phyloP scores from a whole-genome alignment of 768 basidiomycete genomes.

The Pulveroboletus sp. region DNA sequence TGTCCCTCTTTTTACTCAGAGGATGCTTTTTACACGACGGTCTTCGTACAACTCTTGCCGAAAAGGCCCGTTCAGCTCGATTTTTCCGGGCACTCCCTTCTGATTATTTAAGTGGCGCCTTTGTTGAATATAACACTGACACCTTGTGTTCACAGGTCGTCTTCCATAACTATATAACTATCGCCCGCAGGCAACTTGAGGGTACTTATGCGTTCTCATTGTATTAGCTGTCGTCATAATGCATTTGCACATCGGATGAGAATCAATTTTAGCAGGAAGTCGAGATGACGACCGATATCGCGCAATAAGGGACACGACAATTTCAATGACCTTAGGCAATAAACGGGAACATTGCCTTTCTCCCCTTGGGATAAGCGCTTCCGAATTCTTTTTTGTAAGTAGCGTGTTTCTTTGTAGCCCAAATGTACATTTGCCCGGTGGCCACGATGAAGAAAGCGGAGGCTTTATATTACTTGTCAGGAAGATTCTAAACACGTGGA shows the following conservation, averaged over 20 bases:
- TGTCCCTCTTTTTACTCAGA: not conserved
- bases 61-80: constrained; percentile 85
- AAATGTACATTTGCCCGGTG: constrained; percentile 66
- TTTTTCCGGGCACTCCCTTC: constrained; percentile 65
- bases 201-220: not conserved
- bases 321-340: constrained; percentile 12
- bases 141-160: not conserved
- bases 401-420: constrained; percentile 90
- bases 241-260: not conserved
- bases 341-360: constrained; percentile 81
- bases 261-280: not conserved
- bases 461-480: constrained; percentile 35
- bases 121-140: not conserved
- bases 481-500: not conserved
- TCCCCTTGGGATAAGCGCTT: constrained; percentile 65
- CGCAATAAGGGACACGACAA: not conserved
- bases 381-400: constrained; percentile 94
- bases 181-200: not conserved
- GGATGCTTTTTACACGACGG: constrained; percentile 32
- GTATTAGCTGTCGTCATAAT: not conserved
- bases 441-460: constrained; percentile 61
- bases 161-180: not conserved
- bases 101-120: constrained; percentile 37
- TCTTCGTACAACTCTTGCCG: constrained; percentile 77
- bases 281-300: not conserved